Base-by-base conservation (phyloP, 202 grass and related monocot species). In the Eragrostis tef region DNA sequence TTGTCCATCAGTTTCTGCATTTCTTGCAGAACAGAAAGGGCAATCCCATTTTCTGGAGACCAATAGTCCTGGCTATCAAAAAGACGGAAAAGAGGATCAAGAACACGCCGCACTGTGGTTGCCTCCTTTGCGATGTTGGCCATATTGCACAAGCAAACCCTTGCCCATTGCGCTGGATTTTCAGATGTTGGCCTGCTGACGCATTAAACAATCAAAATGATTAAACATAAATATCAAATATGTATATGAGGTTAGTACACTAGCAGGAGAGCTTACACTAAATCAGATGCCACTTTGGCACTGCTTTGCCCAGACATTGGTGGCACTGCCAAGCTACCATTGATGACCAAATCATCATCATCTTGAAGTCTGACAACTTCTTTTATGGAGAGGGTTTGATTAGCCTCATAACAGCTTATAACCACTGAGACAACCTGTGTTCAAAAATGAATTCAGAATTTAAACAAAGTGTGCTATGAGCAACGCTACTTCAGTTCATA, bases 81-180 rank as follows among this genome's bases (percentile, higher is more conserved):
- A 83, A 93, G 87, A 59, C 85, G 92, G 75, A 91, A 91, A 47
- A 98, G 78, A 63, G 96, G 92, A 69, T 98, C 96, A 77, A 98
- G 85, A 89, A 98, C 86, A 72, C 85, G 85, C 19, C 92, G 74
- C 54, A 95, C 83, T 76, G 92, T 98, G 60, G 96, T 93, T 67
- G 96, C 89, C 69, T 93, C 96, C 82, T 87, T 90, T 11, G 96
- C 96, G 59, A 98, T 88, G 83, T 89, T 90, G 56, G 96, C 88
- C 90, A 98, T 93, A 84, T 98, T 94, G 59, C 78, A 78, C 69
- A 98, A 95, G 77, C 92, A 94, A 77, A 93, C 74, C 74, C 87
- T 91, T 48, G 96, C 86, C 96, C 96, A 99, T 34, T 95, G 87
- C 13, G 74, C 73, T 68, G 90, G 93, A 79, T 88, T 87, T 62